phyloP scores from a whole-genome alignment of 495 filamentous ascomycete genomes.

The Penicillium dipodomyicola region DNA sequence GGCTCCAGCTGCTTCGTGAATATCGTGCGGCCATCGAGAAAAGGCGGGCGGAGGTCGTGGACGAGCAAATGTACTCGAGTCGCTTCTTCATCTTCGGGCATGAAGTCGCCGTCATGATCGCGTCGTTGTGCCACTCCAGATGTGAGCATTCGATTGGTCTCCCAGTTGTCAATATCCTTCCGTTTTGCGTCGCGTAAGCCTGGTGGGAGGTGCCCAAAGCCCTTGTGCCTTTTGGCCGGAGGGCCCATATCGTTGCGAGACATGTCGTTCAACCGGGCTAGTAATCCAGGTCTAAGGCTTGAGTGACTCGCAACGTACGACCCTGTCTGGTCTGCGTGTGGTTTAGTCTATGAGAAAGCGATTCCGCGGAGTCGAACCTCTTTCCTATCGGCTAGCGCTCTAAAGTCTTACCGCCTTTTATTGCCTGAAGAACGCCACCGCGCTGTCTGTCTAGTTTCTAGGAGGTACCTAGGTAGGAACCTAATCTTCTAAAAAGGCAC shows the following conservation, averaged over 20 bases:
- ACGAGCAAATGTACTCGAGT: constrained; percentile 89
- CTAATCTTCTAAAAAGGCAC: not conserved
- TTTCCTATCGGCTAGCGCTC: constrained; percentile 1
- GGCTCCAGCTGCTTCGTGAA: constrained; percentile 98
- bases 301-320: not conserved
- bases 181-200: constrained; percentile 61
- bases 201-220: constrained; percentile 36
- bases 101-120: constrained; percentile 75
- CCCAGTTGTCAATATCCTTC: constrained; percentile 95
- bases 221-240: constrained; percentile 46
- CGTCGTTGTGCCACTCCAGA: constrained; percentile 91
- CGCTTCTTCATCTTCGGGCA: constrained; percentile 87
- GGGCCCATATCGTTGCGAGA: constrained; percentile 39
- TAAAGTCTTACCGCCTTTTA: not conserved
- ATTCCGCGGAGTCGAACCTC: not conserved
- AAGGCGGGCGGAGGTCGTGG: constrained; percentile 92
- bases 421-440: not conserved
- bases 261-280: constrained; percentile 26
- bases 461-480: too few species aligned
- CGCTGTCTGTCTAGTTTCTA: not conserved
- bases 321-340: not conserved
- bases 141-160: constrained; percentile 97
- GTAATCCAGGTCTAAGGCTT: not conserved
- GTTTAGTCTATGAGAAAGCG: not conserved
- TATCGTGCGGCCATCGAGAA: constrained; percentile 89